A percentile compares a stretch with the other conserved stretches of the same genome.
phyloP scores from a whole-genome alignment of 1,284 basidiomycete species.

The Thecaphora thlaspeos region DNA sequence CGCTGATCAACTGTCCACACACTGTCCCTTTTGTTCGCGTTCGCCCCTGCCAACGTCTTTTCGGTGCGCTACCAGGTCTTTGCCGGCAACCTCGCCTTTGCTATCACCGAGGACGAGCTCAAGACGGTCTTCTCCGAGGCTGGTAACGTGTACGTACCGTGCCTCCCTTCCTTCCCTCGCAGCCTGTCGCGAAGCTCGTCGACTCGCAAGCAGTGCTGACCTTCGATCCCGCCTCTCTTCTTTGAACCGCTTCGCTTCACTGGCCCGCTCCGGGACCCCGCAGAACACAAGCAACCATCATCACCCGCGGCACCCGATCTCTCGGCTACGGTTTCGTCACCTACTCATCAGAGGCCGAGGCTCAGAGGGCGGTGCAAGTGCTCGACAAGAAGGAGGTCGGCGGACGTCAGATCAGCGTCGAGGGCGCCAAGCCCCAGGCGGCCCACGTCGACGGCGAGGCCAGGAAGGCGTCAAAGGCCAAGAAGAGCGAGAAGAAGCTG shows the following conservation, averaged over 20 bases:
- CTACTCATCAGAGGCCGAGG: constrained; percentile 45
- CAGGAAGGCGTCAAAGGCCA: constrained; percentile 14
- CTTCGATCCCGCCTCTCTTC: too few species aligned
- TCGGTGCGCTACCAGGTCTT: not conserved
- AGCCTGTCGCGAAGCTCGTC: too few species aligned
- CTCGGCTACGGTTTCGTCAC: constrained; percentile 55
- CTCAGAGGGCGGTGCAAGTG: constrained; percentile 40
- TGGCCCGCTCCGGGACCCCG: not conserved
- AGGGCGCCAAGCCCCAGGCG: constrained; percentile 48
- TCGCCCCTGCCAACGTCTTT: not conserved
- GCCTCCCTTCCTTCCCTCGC: not conserved
- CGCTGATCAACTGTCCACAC: not conserved
- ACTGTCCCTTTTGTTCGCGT: not conserved
- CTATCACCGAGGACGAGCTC: constrained; percentile 51
- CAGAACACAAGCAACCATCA: constrained; percentile 48
- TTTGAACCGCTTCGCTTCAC: too few species aligned
- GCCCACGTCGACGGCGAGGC: constrained; percentile 22
- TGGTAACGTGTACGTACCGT: constrained; percentile 40
- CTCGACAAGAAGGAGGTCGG: constrained; percentile 51
- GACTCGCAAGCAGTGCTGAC: not conserved
- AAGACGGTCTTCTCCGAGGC: constrained; percentile 46
- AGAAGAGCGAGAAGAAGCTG: constrained; percentile 11
- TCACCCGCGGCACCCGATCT: constrained; percentile 53
- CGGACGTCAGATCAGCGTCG: constrained; percentile 52
- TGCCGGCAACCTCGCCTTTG: constrained; percentile 46